Evolutionary conservation across 2,329 filamentous ascomycete species (phyloP).

Genomic region (Ophiostoma tasmaniense): DNA sequence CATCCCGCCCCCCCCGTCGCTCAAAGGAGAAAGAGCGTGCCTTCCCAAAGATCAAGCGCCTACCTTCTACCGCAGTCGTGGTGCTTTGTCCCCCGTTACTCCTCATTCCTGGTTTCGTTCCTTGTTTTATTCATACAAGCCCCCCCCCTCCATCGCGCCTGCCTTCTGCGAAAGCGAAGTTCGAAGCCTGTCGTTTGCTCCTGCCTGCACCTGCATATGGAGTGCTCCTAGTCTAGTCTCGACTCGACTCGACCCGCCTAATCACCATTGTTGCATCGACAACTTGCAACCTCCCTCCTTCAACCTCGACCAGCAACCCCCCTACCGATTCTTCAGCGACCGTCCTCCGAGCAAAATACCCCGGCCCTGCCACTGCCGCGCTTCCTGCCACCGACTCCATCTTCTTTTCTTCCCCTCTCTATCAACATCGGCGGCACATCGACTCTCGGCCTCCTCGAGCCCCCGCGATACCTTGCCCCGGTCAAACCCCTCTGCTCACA

Average conservation of each 20-base stretch:
- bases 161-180: background rate
- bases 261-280: background rate
- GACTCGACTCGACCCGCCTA: constrained; percentile 1
- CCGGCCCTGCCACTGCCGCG: background rate
- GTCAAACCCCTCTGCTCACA: background rate
- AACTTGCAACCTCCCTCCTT: background rate
- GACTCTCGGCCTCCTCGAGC: background rate
- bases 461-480: background rate
- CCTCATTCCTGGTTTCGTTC: constrained; percentile 6
- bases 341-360: background rate
- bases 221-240: background rate
- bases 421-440: background rate
- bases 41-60: background rate
- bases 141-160: background rate
- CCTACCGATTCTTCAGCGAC: background rate
- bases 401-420: background rate
- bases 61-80: background rate
- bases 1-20: constrained; percentile 3
- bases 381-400: background rate
- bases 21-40: constrained; percentile 6
- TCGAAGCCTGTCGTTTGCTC: background rate
- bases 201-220: constrained; percentile 2
- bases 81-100: background rate
- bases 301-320: background rate
- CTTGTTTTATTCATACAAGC: constrained; percentile 2